Evolutionary conservation across 495 filamentous ascomycete genomes (phyloP), one percentile per base, ranked within the genome.

Genomic region (Trichoderma parareesei): DNA sequence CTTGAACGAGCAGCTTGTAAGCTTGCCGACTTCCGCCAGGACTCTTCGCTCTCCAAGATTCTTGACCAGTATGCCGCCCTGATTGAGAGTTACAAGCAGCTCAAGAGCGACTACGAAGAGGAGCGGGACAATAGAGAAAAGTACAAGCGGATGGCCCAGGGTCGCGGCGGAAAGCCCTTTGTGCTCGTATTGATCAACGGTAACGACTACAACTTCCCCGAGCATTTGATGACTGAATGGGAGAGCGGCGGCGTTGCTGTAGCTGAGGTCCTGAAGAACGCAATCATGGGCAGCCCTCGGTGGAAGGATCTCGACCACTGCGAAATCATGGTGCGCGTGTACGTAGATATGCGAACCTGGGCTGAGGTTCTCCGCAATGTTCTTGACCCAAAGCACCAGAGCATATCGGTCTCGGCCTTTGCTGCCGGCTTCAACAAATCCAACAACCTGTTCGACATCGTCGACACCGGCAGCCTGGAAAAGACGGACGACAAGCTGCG

Each of bases 151-250:
- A 70, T 83, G 65, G 79, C 79, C 14, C 76, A 77, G 55, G 79
- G 78, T 37, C 79, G 81, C 67, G 81, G 81, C 8, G 79, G 77
- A n/a, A 86, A 84, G 67, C 80, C 85, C 3, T 87, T 86, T 65
- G 81, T 83, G 0, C 75, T 86, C 18, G 82, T 87, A 9, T 73
- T 88, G 6, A 73, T 88, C 33, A 85, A 89, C 66, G 84, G 85
- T 27, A 27, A 27, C 27, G 27, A 41, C 11, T 41, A 11, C 40
- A 41, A 41, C 11, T 41, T 41, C 11, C 11, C 40, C 6, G 11
- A 41, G 6, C 40, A 41, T 41, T 41, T 41, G 6, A 7, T 11
- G 40, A 41, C 6, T 41, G 11, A 41, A 41, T 6, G 40, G 11
- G 40, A 41, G 3, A 41, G 40, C 27, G 40, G 11, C 1, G 40